Base-by-base conservation (phyloP, 2,329 filamentous ascomycete genomes). In the Juglanconis oblonga region DNA sequence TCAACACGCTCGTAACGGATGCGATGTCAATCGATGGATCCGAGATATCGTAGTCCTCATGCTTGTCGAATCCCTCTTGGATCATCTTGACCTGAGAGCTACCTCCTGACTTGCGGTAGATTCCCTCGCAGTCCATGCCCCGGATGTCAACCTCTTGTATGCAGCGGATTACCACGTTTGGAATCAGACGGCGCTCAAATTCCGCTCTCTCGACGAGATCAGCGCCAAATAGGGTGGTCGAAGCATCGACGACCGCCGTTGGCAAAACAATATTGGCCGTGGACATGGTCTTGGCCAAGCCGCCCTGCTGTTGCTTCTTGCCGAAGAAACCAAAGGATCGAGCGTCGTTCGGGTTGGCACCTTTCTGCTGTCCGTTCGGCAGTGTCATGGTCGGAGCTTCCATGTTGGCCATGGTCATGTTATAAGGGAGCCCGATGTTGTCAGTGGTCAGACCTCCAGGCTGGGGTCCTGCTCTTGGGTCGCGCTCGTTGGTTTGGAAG, bases 71-170 rank as follows among this genome's bases (percentile, higher is more conserved):
- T 11, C 93, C 92, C 66, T 93, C 90, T 70, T 94, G 91, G 67
- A 99, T 91, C 69, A 85, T 82, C 73, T 96, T 96, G 71, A 97
- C 90, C 73, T 96, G 92, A 8, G 91, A 92, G 68, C 90, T 92
- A 66, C 93, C 95, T 59, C 95, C 95, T 54, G 93, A 97, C 81
- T 99, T 99, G 70, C 95, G 88, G 77, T 99, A 99, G 68, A 99
- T 96, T 64, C 95, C 95, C 77, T 98, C 95, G 67, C 96, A 86
- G 69, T 98, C 93, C 91, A 99, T 97, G 75, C 94, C 95, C 71
- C 95, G 88, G 29, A 95, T 79, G 74, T 99, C 95, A 44, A 99
- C 95, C 76, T 99, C 94, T 71, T 97, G 91, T 66, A 99, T 96
- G 75, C 95, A 99, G 52, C 92, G 89, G 52, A 87, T 94, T 48